These are phyloP conservation scores for Aechmea fasciata DNA, from an alignment of 176 grass and related monocot genomes.

Conservation along the genomic window DNA sequence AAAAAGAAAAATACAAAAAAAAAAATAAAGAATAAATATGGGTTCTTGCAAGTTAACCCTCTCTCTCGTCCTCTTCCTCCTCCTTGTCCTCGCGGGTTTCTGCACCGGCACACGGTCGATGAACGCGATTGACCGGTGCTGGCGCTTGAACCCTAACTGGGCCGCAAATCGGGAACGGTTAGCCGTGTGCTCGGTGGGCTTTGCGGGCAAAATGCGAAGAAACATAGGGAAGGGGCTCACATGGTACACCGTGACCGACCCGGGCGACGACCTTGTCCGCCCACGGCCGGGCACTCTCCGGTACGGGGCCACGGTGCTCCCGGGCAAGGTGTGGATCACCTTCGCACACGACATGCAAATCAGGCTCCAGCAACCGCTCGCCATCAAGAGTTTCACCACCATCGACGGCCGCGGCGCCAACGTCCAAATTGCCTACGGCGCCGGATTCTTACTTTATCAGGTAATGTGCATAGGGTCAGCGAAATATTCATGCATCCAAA, in stretches of 20 bases:
- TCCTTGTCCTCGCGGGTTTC: background rate
- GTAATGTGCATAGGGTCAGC: background rate
- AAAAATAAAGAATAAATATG: background rate
- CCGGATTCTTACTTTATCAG: constrained; percentile 49
- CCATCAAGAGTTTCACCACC: constrained; percentile 71
- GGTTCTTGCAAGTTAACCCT: background rate
- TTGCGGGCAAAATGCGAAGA: constrained; percentile 57
- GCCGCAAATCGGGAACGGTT: constrained; percentile 44
- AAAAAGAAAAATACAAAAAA: no score
- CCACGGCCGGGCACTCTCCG: constrained; percentile 55
- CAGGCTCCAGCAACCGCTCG: constrained; percentile 48
- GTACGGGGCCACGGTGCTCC: constrained; percentile 61
- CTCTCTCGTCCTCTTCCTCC: constrained; percentile 6
- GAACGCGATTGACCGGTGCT: constrained; percentile 67
- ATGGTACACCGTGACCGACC: constrained; percentile 53
- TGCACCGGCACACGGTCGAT: background rate
- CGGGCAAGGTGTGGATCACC: constrained; percentile 78
- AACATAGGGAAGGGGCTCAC: constrained; percentile 37
- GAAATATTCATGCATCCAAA: background rate
- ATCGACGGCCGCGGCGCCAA: constrained; percentile 73
- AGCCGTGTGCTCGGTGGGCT: constrained; percentile 59
- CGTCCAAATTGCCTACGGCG: constrained; percentile 59
- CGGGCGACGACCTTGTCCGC: constrained; percentile 45
- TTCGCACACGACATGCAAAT: constrained; percentile 57
- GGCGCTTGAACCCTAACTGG: constrained; percentile 53